Conservation (phyloP, 139 green algal species). For the Mesotaenium endlicherianum region DNA sequence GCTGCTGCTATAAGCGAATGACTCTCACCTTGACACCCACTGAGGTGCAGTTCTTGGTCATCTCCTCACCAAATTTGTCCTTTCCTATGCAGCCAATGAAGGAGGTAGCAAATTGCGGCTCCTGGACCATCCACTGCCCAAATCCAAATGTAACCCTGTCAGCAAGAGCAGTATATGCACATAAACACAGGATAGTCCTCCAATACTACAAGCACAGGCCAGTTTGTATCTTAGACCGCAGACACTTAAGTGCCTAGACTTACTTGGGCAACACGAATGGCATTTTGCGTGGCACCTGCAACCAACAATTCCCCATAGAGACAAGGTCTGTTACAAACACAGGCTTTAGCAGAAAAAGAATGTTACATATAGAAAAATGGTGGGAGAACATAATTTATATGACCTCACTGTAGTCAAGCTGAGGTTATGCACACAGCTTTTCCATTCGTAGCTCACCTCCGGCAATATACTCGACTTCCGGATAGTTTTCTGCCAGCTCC, state of each 20-base stretch:
- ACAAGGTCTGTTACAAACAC: no score
- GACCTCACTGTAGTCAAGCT: no score
- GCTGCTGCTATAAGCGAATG: no score
- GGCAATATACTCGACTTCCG: constrained; percentile 96
- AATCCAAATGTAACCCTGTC: not conserved
- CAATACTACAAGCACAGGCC: no score
- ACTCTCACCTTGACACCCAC: constrained; percentile 52
- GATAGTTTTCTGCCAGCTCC: constrained; percentile 67
- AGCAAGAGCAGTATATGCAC: not conserved
- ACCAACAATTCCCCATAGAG: no score
- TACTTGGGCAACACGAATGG: constrained; percentile 80
- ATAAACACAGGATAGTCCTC: no score
- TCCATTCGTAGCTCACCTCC: constrained; percentile 72
- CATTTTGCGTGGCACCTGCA: constrained; percentile 94
- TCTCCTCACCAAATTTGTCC: constrained; percentile 85
- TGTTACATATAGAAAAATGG: no score
- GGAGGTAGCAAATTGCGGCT: constrained; percentile 70
- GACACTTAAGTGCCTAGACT: no score
- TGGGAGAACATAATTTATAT: no score
- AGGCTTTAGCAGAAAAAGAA: no score
- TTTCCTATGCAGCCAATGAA: constrained; percentile 97
- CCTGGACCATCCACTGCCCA: constrained; percentile 92
- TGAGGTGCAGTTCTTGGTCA: constrained; percentile 65
- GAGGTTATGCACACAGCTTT: no score
- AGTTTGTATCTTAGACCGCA: no score